phyloP scores from a whole-genome alignment of 129 eudicot species.

The Deinandra increscens region DNA sequence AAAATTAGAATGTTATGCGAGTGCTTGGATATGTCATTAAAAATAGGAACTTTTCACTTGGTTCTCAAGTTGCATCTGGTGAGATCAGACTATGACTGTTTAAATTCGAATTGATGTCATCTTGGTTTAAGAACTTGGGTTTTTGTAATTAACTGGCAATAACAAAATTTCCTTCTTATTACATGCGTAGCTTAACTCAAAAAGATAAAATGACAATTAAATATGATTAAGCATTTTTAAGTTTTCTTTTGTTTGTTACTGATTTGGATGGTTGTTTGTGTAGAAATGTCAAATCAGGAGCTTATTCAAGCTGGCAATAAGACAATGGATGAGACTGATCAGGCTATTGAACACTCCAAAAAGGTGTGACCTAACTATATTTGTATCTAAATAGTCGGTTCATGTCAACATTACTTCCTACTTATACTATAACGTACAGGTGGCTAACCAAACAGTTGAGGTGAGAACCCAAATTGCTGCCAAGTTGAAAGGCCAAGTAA shows the following conservation, averaged over 20 bases:
- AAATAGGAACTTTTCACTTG: no score
- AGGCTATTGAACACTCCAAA: constrained; percentile 95
- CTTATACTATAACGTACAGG: constrained; percentile 46
- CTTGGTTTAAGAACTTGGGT: neutral
- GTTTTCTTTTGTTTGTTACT: neutral
- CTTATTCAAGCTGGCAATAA: constrained; percentile 75
- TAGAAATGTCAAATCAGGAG: constrained; percentile 95
- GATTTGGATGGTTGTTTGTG: constrained; percentile 19
- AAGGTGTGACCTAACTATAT: constrained; percentile 39
- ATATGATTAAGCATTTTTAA: neutral
- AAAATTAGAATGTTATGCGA: no score
- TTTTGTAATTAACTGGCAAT: neutral
- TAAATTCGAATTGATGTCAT: neutral
- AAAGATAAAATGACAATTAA: neutral
- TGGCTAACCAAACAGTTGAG: constrained; percentile 90
- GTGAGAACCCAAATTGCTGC: constrained; percentile 93
- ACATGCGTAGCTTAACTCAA: neutral
- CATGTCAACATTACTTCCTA: neutral
- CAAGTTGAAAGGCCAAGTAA: constrained; percentile 89
- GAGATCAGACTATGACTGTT: constrained; percentile 19
- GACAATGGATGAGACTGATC: constrained; percentile 97
- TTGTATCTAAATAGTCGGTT: neutral
- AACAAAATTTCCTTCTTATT: neutral
- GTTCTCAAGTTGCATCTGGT: constrained; percentile 93
- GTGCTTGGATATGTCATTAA: no score